phyloP scores from a whole-genome alignment of 306 rosid genomes.

The Glycyrrhiza uralensis region DNA sequence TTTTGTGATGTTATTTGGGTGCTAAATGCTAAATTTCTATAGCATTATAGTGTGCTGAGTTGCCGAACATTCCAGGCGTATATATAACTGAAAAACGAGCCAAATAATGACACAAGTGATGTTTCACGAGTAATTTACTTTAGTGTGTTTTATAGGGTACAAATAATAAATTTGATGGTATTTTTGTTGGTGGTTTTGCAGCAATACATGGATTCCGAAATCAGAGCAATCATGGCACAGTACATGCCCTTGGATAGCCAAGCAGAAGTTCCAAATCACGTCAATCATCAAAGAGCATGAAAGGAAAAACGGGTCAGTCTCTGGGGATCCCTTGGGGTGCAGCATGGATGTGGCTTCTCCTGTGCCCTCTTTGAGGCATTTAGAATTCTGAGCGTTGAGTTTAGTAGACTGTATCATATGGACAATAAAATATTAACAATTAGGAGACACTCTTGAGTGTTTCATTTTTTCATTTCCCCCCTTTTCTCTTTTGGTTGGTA shows the following conservation, averaged over 20 bases:
- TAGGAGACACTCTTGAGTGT: conserved; percentile 16
- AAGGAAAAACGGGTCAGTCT: neutral
- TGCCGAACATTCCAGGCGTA: neutral
- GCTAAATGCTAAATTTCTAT: neutral
- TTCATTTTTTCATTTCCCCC: neutral
- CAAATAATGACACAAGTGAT: conserved; percentile 1
- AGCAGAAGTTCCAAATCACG: conserved; percentile 69
- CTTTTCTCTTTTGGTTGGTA: conserved; percentile 1
- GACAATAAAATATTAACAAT: conserved; percentile 24
- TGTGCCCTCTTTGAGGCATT: conserved; percentile 23
- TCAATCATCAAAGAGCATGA: conserved; percentile 51
- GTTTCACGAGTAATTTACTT: neutral
- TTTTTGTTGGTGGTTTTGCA: conserved; percentile 49
- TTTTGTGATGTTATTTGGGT: conserved; percentile 24
- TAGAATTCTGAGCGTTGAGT: conserved; percentile 35
- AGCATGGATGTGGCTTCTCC: conserved; percentile 35
- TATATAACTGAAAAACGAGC: neutral
- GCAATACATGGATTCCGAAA: conserved; percentile 96
- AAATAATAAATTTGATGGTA: neutral
- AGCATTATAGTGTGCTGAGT: neutral
- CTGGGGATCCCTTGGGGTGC: conserved; percentile 31
- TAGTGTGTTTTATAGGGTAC: neutral
- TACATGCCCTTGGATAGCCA: conserved; percentile 97
- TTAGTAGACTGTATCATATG: conserved; percentile 27
- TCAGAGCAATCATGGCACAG: conserved; percentile 96